A percentile compares a stretch with the other conserved stretches of the same genome.
These are phyloP conservation scores for Rosa multiflora DNA, from an alignment of 306 rosid species.

Conservation along the genomic window DNA sequence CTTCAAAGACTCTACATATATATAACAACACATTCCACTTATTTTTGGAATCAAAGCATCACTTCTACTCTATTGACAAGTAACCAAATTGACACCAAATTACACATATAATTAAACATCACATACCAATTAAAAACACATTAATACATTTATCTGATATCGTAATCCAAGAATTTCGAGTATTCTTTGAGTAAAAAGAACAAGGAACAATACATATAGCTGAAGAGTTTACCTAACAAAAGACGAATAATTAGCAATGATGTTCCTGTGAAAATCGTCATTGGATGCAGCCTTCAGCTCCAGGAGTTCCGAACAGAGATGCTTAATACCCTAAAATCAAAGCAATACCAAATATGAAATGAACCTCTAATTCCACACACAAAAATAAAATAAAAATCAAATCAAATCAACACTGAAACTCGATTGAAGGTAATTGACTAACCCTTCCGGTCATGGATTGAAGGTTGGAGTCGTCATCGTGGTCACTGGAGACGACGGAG, in stretches of 20 bases:
- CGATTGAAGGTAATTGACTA: not conserved
- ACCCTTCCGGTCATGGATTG: conserved; percentile 76
- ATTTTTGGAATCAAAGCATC: not conserved
- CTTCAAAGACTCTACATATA: conserved; percentile 54
- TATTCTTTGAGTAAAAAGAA: not conserved
- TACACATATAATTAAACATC: not conserved
- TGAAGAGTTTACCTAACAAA: conserved; percentile 50
- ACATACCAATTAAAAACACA: not conserved
- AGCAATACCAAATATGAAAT: no score
- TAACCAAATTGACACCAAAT: not conserved
- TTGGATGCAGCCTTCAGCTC: conserved; percentile 71
- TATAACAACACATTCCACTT: conserved; percentile 9
- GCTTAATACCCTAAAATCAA: no score
- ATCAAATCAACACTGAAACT: not conserved
- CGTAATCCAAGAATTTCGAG: not conserved
- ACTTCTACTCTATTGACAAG: not conserved
- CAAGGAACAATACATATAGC: not conserved
- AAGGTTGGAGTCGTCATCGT: conserved; percentile 44
- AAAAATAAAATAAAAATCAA: conserved; percentile 23
- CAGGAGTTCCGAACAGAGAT: conserved; percentile 71
- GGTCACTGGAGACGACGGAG: conserved; percentile 34
- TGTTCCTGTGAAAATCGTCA: conserved; percentile 56
- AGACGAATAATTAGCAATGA: conserved; percentile 52
- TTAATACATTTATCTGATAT: not conserved
- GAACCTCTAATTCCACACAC: no score